Evolutionary conservation across 805 yeast species (phyloP).

Genomic region (Komagataella kurtzmanii): DNA sequence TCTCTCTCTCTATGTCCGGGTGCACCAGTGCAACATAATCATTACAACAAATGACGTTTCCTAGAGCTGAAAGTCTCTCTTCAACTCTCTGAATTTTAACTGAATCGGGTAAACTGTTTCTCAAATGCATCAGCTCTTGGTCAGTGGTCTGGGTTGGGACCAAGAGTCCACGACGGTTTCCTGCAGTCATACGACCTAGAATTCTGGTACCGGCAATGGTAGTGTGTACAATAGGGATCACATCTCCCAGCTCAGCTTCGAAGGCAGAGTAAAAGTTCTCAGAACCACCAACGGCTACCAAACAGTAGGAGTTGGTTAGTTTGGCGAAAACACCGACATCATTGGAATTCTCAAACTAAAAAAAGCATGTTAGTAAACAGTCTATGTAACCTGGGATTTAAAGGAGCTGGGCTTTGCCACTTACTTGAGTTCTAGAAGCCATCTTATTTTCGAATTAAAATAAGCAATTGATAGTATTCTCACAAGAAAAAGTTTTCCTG

Average conservation of each 20-base stretch:
- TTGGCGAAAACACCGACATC: constrained; percentile 93
- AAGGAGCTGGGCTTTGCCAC: constrained; percentile 3
- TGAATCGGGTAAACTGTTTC: constrained; percentile 91
- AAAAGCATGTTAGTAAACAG: constrained; percentile 3
- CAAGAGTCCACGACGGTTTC: constrained; percentile 91
- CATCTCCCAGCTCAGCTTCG: constrained; percentile 95
- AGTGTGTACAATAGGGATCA: constrained; percentile 91
- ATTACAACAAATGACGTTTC: constrained; percentile 96
- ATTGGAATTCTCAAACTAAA: constrained; percentile 64
- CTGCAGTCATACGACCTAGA: constrained; percentile 96
- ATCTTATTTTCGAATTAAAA: constrained; percentile 13
- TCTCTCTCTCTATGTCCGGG: constrained; percentile 98
- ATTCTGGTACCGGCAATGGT: constrained; percentile 98
- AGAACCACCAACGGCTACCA: constrained; percentile 96
- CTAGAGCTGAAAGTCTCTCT: constrained; percentile 92
- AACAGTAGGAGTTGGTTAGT: constrained; percentile 89
- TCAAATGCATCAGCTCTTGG: constrained; percentile 92
- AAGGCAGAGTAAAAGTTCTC: constrained; percentile 77
- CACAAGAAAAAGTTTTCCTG: not conserved
- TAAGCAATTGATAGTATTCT: not conserved
- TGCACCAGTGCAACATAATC: constrained; percentile 98
- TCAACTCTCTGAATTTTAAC: constrained; percentile 97
- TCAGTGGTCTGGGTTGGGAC: constrained; percentile 98
- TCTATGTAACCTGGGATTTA: not conserved
- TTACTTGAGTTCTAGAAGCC: constrained; percentile 56